Evolutionary conservation across 2,329 filamentous ascomycete genomes (phyloP).

Genomic region (Triangularia setosa): DNA sequence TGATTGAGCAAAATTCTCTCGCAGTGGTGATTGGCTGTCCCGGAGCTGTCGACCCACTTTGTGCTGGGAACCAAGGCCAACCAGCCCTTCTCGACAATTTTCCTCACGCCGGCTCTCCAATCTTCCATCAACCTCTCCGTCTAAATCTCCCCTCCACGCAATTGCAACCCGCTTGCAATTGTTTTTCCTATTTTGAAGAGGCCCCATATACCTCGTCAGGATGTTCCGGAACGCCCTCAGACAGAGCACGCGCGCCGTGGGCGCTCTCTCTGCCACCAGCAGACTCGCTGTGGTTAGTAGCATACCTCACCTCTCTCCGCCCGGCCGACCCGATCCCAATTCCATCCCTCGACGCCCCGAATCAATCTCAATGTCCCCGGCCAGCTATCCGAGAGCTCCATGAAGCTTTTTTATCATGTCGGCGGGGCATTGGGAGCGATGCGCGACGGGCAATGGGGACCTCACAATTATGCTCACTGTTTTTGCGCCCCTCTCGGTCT

Average conservation of each 20-base stretch:
- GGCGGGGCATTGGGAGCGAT: conserved; percentile 31
- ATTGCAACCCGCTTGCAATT: conserved; percentile 61
- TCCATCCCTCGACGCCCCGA: conserved; percentile 44
- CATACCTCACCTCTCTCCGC: conserved; percentile 33
- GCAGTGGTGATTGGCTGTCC: conserved; percentile 21
- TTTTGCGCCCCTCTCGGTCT: conserved; percentile 22
- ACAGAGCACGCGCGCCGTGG: conserved; percentile 92
- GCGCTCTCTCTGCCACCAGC: conserved; percentile 86
- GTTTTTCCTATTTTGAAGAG: conserved; percentile 50
- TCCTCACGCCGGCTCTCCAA: conserved; percentile 29
- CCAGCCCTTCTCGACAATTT: conserved; percentile 30
- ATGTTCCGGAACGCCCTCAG: conserved; percentile 99
- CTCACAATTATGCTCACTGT: conserved; percentile 29
- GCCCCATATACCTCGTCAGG: conserved; percentile 52
- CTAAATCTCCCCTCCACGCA: conserved; percentile 59
- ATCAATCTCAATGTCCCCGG: conserved; percentile 34
- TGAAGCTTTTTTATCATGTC: conserved; percentile 35
- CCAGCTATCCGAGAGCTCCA: conserved; percentile 33
- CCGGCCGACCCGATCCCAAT: conserved; percentile 39
- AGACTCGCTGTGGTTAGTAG: conserved; percentile 90
- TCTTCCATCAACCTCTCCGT: conserved; percentile 43
- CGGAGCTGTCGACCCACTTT: conserved; percentile 23
- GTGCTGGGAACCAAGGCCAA: conserved; percentile 26
- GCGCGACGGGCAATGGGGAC: conserved; percentile 37
- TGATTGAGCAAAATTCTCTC: conserved; percentile 28